Base-by-base conservation (phyloP, 208 protist genomes). In the Naegleria lovaniensis region DNA sequence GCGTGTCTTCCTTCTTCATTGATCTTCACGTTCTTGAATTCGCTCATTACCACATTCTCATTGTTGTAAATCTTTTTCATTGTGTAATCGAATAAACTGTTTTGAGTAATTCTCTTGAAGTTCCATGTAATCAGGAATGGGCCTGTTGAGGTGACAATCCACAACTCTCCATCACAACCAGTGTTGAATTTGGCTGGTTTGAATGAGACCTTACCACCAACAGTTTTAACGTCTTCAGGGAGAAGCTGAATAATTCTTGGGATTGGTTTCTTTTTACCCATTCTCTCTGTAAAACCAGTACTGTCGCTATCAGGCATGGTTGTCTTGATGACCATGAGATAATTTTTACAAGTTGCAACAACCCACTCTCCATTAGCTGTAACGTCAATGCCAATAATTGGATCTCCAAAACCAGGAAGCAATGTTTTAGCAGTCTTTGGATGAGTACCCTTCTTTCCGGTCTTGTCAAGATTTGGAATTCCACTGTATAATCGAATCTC, bases 401-500 rank as follows among this genome's bases (percentile, higher is more conserved):
- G n/a, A n/a, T 91, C 83, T 22, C 90, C 90, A 55, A 51, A 48
- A 36, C 90, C 90, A 52, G 83, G 39, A 25, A 91, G 43, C 25
- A 91, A 75, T 9, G 79, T 89, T 33, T 91, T 91, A n/a, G 90
- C 90, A 7, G 79, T 41, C 15, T 89, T 89, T 41, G 90, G 79
- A 85, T 91, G 33, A 7, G 11, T 48, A 22, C 52, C 83, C 22
- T 67, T 91, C 43, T 29, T 67, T 40, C 25, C 29, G 2, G 22
- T 79, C 88, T 90, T 90, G 0, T 85, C 22, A 39, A 83, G 36
- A 39, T 83, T 83, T 36, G 90, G 90, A 79, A 67, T 91, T 22
- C 90, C 90, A 87, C 22, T 67, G 79, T 89, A 91, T 33, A 91
- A 39, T 25, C 90, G 6, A 67, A 91, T 91, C 52, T 91, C 90